A percentile compares a stretch with the other conserved stretches of the same genome.
phyloP scores from a whole-genome alignment of 352 stramenopile species.

The Phytophthora crassamura region DNA sequence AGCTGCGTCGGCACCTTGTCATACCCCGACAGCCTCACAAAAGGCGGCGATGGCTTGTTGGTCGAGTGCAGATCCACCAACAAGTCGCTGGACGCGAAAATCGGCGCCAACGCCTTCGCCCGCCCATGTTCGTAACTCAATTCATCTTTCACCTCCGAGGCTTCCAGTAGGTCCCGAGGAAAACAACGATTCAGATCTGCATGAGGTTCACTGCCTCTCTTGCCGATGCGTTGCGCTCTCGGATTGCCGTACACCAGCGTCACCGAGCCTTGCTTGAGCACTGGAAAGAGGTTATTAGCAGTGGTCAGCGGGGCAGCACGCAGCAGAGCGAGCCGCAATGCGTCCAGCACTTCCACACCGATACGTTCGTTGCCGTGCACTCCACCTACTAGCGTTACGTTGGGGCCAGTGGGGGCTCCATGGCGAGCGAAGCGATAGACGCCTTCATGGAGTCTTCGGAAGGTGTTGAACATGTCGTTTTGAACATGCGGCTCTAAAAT shows the following conservation, averaged over 20 bases:
- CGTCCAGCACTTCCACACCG: slow-evolving; percentile 66
- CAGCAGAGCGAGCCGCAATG: slow-evolving; percentile 57
- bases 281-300: slow-evolving; percentile 27
- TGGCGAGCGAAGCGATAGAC: slow-evolving; percentile 55
- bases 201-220: slow-evolving; percentile 56
- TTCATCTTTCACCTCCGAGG: background rate
- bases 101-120: slow-evolving; percentile 59
- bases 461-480: slow-evolving; percentile 32
- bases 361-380: slow-evolving; percentile 85
- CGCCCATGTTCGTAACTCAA: slow-evolving; percentile 58
- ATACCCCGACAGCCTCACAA: slow-evolving; percentile 65
- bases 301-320: slow-evolving; percentile 25
- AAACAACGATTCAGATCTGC: slow-evolving; percentile 82
- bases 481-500: slow-evolving; percentile 3
- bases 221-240: slow-evolving; percentile 54
- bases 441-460: slow-evolving; percentile 45
- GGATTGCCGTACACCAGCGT: slow-evolving; percentile 77
- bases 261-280: slow-evolving; percentile 42
- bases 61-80: slow-evolving; percentile 82
- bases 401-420: slow-evolving; percentile 25
- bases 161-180: slow-evolving; percentile 38
- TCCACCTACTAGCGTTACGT: slow-evolving; percentile 68
- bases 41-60: slow-evolving; percentile 76
- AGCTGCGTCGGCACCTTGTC: slow-evolving; percentile 31
- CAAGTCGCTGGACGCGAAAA: slow-evolving; percentile 61